Percentiles rank a stretch among this genome's conserved stretches.
Evolutionary conservation across 768 basidiomycete species (phyloP).

Genomic region (Rhodotorula sphaerocarpa): DNA sequence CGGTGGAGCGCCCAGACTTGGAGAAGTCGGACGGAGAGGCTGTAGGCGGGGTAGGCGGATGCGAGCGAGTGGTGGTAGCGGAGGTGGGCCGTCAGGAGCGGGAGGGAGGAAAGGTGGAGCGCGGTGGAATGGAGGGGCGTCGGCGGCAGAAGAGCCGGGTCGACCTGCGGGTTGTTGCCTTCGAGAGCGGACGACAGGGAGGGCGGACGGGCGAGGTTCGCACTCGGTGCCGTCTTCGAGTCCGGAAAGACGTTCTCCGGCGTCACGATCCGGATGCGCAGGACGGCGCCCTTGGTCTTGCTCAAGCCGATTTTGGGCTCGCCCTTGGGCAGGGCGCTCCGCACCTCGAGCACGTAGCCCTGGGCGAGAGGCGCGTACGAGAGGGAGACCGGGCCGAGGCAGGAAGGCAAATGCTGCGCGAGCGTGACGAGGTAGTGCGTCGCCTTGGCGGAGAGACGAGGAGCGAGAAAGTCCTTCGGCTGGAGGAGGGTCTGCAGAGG

Average conservation of each 20-base stretch:
- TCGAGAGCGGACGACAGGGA: conserved; percentile 34
- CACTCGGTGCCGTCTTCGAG: conserved; percentile 57
- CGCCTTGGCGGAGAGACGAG: conserved; percentile 83
- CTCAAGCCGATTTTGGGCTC: conserved; percentile 46
- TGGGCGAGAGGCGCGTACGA: conserved; percentile 59
- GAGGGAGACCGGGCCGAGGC: conserved; percentile 17
- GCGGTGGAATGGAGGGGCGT: conserved; percentile 72
- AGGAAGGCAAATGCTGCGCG: conserved; percentile 48
- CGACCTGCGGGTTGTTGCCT: conserved; percentile 26
- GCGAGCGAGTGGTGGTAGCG: conserved; percentile 53
- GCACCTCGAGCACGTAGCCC: conserved; percentile 58
- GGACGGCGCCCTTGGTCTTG: conserved; percentile 57
- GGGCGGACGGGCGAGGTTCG: conserved; percentile 57
- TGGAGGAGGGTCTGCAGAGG: conserved; percentile 60
- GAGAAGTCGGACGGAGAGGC: conserved; percentile 66
- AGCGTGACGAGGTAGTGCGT: conserved; percentile 79
- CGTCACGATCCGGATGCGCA: conserved; percentile 67
- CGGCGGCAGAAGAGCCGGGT: conserved; percentile 43
- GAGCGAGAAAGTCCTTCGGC: conserved; percentile 86
- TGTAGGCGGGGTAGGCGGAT: conserved; percentile 54
- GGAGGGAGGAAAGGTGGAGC: conserved; percentile 51
- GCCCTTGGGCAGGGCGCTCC: conserved; percentile 25
- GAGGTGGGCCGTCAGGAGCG: conserved; percentile 48
- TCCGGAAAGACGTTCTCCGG: conserved; percentile 52
- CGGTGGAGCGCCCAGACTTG: conserved; percentile 85